Evolutionary conservation across 768 basidiomycete species (phyloP), one percentile per base, ranked within the genome.

Genomic region (Solioccasus polychromus): DNA sequence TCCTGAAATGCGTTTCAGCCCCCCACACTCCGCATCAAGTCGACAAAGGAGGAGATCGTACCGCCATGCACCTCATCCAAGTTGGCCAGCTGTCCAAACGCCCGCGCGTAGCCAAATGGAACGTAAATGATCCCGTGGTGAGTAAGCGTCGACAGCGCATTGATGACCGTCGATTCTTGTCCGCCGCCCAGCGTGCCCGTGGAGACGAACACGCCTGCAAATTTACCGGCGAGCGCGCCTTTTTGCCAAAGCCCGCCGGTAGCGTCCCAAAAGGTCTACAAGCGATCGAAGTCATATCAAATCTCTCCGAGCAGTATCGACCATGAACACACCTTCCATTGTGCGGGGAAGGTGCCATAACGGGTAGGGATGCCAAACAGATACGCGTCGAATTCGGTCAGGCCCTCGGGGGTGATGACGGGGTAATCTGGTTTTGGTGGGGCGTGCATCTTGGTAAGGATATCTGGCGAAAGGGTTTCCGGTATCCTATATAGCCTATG

Each of bases 51-150:
- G 41, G 45, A 23, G 20, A 32, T 69, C 77, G 30, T 53, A 80
- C 83, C 83, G 54, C 83, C 83, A 47, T 73, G 80, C n/a, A 71
- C 71, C 56, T 80, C 78, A 1, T 30, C 39, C 20, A 81, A 20
- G 61, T 72, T 74, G 6, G 72, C 53, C 23, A 78, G 45, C 42
- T 71, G 68, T 2, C 63, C 42, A 39, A 78, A 77, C 0, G 73
- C 63, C 38, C 71, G 60, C 17, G 71, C 66, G 60, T 86, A 85
- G 1, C 88, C 88, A 32, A 87, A 69, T 0, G 91, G 88, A 2
- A 88, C 82, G 52, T 64, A 87, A 62, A 76, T 68, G 44, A 86
- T 77, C 8, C 87, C 88, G 50, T 88, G 86, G 61, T 92, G 88
- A 8, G 74, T 65, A 47, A 91, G 60, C 41, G 84, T 79, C 45